Conservation (phyloP, 345 rosid species). For the Zanthoxylum bungeanum region DNA sequence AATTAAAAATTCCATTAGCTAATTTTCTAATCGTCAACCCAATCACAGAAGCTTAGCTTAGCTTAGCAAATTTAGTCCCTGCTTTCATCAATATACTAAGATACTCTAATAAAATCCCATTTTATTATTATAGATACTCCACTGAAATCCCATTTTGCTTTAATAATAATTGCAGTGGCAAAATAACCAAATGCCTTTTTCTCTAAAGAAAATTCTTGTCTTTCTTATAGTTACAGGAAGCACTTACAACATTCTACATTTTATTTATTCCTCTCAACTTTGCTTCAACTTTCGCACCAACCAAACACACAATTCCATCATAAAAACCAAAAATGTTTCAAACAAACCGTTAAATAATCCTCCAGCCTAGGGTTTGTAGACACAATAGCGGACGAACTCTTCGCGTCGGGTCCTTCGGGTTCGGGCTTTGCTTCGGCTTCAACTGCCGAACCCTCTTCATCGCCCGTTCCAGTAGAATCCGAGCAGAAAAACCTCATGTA, state of each 20-base stretch:
- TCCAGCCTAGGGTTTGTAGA: slow-evolving; percentile 75
- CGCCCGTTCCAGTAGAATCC: slow-evolving; percentile 42
- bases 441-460: too few relatives aligned
- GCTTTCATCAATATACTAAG: background rate
- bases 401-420: slow-evolving; percentile 43
- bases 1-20: background rate
- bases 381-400: slow-evolving; percentile 78
- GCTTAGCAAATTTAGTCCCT: background rate
- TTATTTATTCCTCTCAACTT: background rate
- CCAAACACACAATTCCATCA: background rate
- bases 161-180: background rate
- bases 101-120: background rate
- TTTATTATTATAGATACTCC: too few relatives aligned
- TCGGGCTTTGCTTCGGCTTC: slow-evolving; percentile 48
- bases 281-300: background rate
- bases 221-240: too few relatives aligned
- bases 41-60: background rate
- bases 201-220: too few relatives aligned
- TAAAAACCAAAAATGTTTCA: background rate
- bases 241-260: slow-evolving; percentile 1
- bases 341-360: slow-evolving; percentile 81
- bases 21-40: background rate
- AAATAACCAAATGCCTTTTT: background rate
- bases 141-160: too few relatives aligned
- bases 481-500: slow-evolving; percentile 77